Percentiles rank a stretch among this genome's conserved stretches.
These are phyloP conservation scores for Saksenaea vasiformis DNA, from an alignment of 371 early-diverging fungal species.

Conservation along the genomic window DNA sequence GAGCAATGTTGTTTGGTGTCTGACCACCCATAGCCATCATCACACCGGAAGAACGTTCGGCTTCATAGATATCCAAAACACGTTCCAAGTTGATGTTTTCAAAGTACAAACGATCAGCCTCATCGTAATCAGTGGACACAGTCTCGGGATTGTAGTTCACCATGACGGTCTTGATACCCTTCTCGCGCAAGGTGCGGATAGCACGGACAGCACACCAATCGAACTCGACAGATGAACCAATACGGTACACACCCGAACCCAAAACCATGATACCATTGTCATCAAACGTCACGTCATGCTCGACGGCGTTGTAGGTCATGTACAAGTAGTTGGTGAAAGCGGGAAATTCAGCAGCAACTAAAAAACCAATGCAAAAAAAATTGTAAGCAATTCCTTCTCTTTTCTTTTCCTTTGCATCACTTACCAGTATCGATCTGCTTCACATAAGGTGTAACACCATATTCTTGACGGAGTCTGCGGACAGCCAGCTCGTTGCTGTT, in stretches of 20 bases:
- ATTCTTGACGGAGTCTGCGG: slow-evolving; percentile 77
- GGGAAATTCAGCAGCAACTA: slow-evolving; percentile 95
- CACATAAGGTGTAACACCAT: slow-evolving; percentile 85
- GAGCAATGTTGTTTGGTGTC: slow-evolving; percentile 95
- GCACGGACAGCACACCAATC: slow-evolving; percentile 97
- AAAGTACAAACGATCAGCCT: slow-evolving; percentile 94
- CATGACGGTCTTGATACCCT: slow-evolving; percentile 90
- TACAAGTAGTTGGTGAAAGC: slow-evolving; percentile 95
- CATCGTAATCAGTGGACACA: slow-evolving; percentile 96
- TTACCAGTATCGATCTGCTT: slow-evolving; percentile 94
- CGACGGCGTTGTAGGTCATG: slow-evolving; percentile 91
- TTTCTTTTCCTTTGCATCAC: neutral
- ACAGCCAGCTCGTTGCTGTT: slow-evolving; percentile 88
- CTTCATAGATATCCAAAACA: slow-evolving; percentile 92
- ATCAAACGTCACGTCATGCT: slow-evolving; percentile 85
- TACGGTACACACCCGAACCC: slow-evolving; percentile 96
- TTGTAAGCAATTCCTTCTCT: neutral
- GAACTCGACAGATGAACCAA: slow-evolving; percentile 96
- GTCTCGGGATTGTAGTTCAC: slow-evolving; percentile 98
- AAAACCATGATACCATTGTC: slow-evolving; percentile 93
- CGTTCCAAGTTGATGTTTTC: slow-evolving; percentile 90
- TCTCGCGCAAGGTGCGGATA: slow-evolving; percentile 84
- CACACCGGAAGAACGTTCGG: slow-evolving; percentile 81
- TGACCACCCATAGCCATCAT: slow-evolving; percentile 95
- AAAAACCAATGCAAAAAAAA: slow-evolving; percentile 6